Conservation (phyloP, 305 asterid species). For the Fraxinus velutina region DNA sequence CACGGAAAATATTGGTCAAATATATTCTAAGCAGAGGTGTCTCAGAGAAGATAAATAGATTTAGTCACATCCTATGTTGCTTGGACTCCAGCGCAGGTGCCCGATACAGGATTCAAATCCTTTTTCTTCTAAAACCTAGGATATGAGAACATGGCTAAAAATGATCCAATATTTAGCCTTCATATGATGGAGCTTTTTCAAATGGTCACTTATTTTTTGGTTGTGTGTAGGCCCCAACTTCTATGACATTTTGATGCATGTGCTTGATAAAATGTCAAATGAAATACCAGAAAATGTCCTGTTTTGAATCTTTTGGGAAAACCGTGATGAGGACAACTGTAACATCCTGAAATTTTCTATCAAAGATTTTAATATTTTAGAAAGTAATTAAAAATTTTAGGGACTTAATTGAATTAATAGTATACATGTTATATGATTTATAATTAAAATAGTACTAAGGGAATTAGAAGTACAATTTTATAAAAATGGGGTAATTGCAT, state of each 20-base stretch:
- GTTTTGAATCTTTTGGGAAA: neutral
- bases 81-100: neutral
- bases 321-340: neutral
- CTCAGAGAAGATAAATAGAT: neutral
- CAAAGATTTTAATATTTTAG: neutral
- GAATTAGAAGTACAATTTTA: neutral
- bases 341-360: neutral
- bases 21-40: slow-evolving; percentile 7
- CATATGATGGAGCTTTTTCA: neutral
- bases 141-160: neutral
- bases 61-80: neutral
- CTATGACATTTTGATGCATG: neutral
- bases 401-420: neutral
- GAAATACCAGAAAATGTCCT: neutral
- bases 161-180: neutral
- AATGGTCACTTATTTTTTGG: neutral
- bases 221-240: neutral
- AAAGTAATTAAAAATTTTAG: neutral
- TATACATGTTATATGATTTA: neutral
- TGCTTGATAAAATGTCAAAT: neutral
- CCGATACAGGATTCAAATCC: neutral
- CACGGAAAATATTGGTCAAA: slow-evolving; percentile 1
- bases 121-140: neutral
- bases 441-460: neutral
- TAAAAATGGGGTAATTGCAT: neutral